These are phyloP conservation scores for Rhodosporidiobolus odoratus DNA, from an alignment of 768 basidiomycete genomes.

Conservation along the genomic window DNA sequence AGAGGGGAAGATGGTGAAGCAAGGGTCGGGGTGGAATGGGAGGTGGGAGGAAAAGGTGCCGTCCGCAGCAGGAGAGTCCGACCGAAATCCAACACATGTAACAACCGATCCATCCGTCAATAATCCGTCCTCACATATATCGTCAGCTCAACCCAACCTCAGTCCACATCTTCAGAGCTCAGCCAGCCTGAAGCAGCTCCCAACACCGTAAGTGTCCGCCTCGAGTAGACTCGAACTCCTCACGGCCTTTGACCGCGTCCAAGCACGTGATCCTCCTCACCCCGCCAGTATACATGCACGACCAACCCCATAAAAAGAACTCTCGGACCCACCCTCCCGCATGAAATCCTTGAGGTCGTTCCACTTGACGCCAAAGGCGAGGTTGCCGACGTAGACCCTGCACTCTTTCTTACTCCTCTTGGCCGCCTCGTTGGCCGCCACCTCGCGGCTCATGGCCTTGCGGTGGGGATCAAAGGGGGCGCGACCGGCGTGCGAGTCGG, in stretches of 20 bases:
- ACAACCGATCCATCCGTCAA: conserved; percentile 27
- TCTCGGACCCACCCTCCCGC: conserved; percentile 99
- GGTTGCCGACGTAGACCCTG: conserved; percentile 95
- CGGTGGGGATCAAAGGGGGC: conserved; percentile 22
- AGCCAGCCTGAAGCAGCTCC: too few relatives aligned
- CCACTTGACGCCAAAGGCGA: conserved; percentile 98
- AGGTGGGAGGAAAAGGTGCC: not conserved
- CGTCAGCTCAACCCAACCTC: not conserved
- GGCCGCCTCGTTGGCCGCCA: conserved; percentile 91
- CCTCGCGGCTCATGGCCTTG: conserved; percentile 49
- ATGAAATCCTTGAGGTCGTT: conserved; percentile 99
- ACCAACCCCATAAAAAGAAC: conserved; percentile 46
- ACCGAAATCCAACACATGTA: conserved; percentile 1
- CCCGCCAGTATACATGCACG: conserved; percentile 38
- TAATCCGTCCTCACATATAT: conserved; percentile 8
- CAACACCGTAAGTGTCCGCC: conserved; percentile 24
- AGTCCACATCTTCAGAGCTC: too few relatives aligned
- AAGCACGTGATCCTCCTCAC: conserved; percentile 45
- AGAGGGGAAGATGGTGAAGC: not conserved
- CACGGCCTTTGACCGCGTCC: conserved; percentile 29
- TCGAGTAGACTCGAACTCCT: not conserved
- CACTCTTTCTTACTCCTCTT: conserved; percentile 97
- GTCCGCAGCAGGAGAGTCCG: not conserved
- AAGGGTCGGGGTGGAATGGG: not conserved
- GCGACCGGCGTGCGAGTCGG: conserved; percentile 1